phyloP scores from a whole-genome alignment of 805 yeast genomes.

The Ogataea methylovora region DNA sequence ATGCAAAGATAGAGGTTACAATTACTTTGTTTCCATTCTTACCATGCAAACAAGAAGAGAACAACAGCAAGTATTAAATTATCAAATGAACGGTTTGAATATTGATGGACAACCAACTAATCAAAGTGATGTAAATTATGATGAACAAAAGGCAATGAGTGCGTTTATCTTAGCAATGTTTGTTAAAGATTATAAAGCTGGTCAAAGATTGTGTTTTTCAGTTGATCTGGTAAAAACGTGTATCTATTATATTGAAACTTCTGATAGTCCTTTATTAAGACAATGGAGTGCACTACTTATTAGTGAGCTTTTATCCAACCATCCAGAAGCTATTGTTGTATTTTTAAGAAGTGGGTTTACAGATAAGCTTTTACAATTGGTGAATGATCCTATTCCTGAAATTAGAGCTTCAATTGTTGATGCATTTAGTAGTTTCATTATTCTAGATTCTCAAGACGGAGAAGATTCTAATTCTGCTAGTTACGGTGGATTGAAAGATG shows the following conservation, averaged over 20 bases:
- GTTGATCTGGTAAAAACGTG: conserved; percentile 66
- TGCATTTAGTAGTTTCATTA: conserved; percentile 57
- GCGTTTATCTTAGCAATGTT: conserved; percentile 84
- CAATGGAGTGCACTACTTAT: conserved; percentile 87
- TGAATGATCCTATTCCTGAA: conserved; percentile 91
- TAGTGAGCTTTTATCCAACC: conserved; percentile 67
- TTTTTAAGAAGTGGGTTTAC: conserved; percentile 59
- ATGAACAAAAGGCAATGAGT: conserved; percentile 92
- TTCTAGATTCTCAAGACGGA: conserved; percentile 36
- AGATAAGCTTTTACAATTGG: conserved; percentile 44
- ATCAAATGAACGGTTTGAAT: conserved; percentile 3
- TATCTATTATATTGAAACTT: conserved; percentile 52
- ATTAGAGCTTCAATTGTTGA: conserved; percentile 79
- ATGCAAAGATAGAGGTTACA: conserved; percentile 83
- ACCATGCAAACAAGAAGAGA: conserved; percentile 27
- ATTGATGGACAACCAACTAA: not conserved
- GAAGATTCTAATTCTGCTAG: conserved; percentile 24
- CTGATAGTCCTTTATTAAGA: conserved; percentile 79
- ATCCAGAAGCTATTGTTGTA: conserved; percentile 68
- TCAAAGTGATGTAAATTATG: conserved; percentile 40
- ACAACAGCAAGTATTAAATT: conserved; percentile 12
- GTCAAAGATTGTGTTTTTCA: conserved; percentile 74
- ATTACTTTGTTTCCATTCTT: conserved; percentile 77
- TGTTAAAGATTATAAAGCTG: conserved; percentile 70
- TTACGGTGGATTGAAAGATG: conserved; percentile 21